A percentile compares a stretch with the other conserved stretches of the same genome.
These are phyloP conservation scores for Nakaseomyces bracarensis DNA, from an alignment of 1,139 yeast genomes.

Conservation along the genomic window DNA sequence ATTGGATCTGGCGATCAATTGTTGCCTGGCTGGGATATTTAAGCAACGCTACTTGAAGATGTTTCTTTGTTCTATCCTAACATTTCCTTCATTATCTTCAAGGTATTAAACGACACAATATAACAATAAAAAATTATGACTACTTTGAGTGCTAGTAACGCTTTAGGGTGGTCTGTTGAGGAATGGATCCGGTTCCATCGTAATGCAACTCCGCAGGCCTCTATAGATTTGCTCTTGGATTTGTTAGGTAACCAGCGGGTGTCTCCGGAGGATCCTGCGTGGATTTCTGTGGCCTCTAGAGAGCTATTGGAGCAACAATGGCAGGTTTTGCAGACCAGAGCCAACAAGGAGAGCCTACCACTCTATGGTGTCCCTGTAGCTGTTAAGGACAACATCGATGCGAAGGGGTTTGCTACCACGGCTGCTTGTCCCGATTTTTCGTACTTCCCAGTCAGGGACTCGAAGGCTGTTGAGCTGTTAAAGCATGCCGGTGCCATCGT, in stretches of 20 bases:
- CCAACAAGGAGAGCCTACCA: slow-evolving; percentile 39
- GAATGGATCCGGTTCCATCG: slow-evolving; percentile 70
- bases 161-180: slow-evolving; percentile 51
- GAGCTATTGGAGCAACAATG: slow-evolving; percentile 68
- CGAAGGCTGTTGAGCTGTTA: slow-evolving; percentile 61
- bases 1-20: too few species aligned
- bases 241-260: slow-evolving; percentile 43
- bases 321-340: slow-evolving; percentile 58
- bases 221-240: slow-evolving; percentile 42
- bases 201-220: slow-evolving; percentile 53
- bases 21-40: too few species aligned
- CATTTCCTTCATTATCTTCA: background rate
- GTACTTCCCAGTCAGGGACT: slow-evolving; percentile 59
- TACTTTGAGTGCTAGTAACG: slow-evolving; percentile 5
- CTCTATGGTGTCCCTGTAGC: slow-evolving; percentile 89
- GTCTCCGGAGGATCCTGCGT: slow-evolving; percentile 65
- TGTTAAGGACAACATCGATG: slow-evolving; percentile 91
- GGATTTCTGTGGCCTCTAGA: slow-evolving; percentile 69
- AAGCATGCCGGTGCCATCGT: slow-evolving; percentile 83
- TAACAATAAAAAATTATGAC: slow-evolving; percentile 7
- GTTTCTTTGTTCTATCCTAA: background rate
- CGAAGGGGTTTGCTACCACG: slow-evolving; percentile 70
- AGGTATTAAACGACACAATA: background rate
- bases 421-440: slow-evolving; percentile 89
- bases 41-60: too few species aligned